A percentile compares a stretch with the other conserved stretches of the same genome.
phyloP scores from a whole-genome alignment of 495 filamentous ascomycete species.

The Annulohypoxylon maeteangense region DNA sequence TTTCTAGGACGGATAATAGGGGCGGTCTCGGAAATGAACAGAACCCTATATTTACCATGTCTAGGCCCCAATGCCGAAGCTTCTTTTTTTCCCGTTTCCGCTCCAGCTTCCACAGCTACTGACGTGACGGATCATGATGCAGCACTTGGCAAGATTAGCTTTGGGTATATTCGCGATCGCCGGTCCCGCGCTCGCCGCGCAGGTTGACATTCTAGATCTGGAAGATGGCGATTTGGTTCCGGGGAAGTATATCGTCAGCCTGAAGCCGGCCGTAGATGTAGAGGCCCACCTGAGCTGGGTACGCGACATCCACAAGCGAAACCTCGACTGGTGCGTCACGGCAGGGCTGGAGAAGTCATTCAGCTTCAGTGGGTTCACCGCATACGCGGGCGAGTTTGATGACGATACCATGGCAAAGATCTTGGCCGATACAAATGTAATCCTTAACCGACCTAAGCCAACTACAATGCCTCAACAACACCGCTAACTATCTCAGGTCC shows the following conservation, averaged over 20 bases:
- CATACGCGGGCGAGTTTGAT: slow-evolving; percentile 51
- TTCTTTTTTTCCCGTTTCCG: background rate
- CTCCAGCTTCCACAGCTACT: background rate
- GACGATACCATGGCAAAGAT: slow-evolving; percentile 51
- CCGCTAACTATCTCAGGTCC: slow-evolving; percentile 16
- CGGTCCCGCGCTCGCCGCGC: slow-evolving; percentile 13
- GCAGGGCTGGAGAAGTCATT: slow-evolving; percentile 51
- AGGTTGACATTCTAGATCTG: slow-evolving; percentile 15
- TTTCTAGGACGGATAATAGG: slow-evolving; percentile 14
- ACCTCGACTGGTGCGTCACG: slow-evolving; percentile 28
- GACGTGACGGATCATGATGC: slow-evolving; percentile 26
- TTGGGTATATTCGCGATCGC: slow-evolving; percentile 22
- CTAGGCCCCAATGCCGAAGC: background rate
- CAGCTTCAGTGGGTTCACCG: slow-evolving; percentile 51
- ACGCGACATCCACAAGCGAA: slow-evolving; percentile 27
- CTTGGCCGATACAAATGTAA: slow-evolving; percentile 49
- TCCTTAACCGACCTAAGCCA: background rate
- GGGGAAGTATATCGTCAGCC: slow-evolving; percentile 64
- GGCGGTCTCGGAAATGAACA: slow-evolving; percentile 3
- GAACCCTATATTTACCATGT: background rate
- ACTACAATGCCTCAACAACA: background rate
- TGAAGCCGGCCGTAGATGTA: slow-evolving; percentile 52
- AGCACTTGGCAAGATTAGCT: slow-evolving; percentile 2
- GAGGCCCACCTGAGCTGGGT: slow-evolving; percentile 38
- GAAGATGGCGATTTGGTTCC: slow-evolving; percentile 49